These are phyloP conservation scores for Cornus controversa DNA, from an alignment of 148 eudicot species.

Conservation along the genomic window DNA sequence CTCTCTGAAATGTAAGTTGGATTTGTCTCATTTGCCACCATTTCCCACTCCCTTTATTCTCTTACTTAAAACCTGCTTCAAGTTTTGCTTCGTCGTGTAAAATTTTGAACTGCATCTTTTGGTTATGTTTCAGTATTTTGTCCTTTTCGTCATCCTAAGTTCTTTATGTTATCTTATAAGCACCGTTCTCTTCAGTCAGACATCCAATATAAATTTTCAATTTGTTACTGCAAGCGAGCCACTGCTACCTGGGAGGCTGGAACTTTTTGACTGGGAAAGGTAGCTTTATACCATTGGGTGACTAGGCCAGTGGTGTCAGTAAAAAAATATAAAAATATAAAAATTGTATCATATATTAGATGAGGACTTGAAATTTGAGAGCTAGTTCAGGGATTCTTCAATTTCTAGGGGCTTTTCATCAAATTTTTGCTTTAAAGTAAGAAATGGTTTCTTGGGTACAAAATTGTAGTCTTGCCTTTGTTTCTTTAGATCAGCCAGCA, in stretches of 20 bases:
- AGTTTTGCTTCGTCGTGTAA: not conserved
- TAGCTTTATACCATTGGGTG: not conserved
- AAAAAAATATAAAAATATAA: no score
- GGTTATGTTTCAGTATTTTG: not conserved
- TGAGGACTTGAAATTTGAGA: not conserved
- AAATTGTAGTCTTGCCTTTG: not conserved
- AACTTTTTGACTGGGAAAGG: not conserved
- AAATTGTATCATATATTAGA: not conserved
- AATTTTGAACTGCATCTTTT: not conserved
- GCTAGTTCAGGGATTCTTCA: not conserved
- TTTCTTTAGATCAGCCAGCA: not conserved
- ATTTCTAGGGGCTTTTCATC: not conserved
- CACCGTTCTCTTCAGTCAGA: no score
- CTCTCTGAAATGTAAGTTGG: constrained; percentile 65
- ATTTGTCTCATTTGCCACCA: not conserved
- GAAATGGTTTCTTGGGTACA: no score
- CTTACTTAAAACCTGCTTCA: not conserved
- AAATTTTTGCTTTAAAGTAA: no score
- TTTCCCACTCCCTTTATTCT: not conserved
- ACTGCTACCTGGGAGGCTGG: not conserved
- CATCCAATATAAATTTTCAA: not conserved
- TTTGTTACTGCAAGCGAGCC: not conserved
- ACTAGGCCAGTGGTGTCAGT: not conserved
- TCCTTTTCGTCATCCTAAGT: not conserved
- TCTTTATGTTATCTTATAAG: no score